Evolutionary conservation across 306 rosid species (phyloP), one percentile per base, ranked within the genome.

Genomic region (Gynostemma pentaphyllum): DNA sequence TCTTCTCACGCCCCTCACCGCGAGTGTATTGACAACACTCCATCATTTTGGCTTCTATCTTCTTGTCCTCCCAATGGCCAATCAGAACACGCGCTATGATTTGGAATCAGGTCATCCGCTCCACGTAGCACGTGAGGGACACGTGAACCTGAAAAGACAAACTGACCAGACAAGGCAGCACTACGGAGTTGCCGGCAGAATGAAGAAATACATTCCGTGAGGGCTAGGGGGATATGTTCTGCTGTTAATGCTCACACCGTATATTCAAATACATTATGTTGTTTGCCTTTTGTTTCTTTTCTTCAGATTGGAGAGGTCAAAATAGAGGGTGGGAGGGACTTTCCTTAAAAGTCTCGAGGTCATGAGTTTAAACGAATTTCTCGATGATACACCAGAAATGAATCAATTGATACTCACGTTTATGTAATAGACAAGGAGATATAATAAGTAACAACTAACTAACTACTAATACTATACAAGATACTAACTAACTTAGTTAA

Each of bases 71-170:
- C 6, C 23, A 55, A 41, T 30, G 62, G 24, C 42, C 44, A 30
- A 55, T n/a, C 27, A 0, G 7, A 57, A 57, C 64, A 34, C 64
- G 64, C 64, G 64, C 64, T 28, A 57, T 57, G 5, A 34, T 36
- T 57, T 10, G 21, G 45, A 45, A 45, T 57, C 46, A 37, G 26
- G 62, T 54, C 56, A 40, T 23, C 30, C 3, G 2, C n/a, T 54
- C 26, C 42, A 8, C 15, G 30, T 2, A 47, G 18, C 46, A 36
- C 46, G 64, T 57, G 64, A 57, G 30, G 5, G 5, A 7, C 64
- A 57, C 64, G 64, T 57, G 64, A 57, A 34, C 45, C 14, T 4
- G 12, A 14, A 56, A 4, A 10, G 28, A 56, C 45, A 56, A 56
- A 18, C 42, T 30, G 62, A 30, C 62, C 62, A 39, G n/a, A 6